Base-by-base conservation (phyloP, 176 grass and related monocot species). In the Avena insularis region DNA sequence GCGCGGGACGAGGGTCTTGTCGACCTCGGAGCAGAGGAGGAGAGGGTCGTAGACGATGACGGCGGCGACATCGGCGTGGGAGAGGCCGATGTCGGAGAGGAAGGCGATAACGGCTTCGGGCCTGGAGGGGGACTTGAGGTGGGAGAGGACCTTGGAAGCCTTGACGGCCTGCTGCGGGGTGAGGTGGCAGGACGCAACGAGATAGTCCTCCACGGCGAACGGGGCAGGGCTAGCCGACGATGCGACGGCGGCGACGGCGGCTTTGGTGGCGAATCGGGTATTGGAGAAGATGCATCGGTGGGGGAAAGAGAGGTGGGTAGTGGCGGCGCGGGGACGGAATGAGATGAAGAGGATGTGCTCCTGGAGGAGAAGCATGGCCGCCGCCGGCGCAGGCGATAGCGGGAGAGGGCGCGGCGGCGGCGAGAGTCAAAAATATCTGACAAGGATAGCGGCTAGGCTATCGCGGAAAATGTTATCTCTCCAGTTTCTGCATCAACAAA, bases 51-150 rank as follows among this genome's bases (percentile, higher is more conserved):
- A 81, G 15, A 81, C 57, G 63, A 93, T 54, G n/a, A 85, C 47
- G 21, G 65, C 84, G 12, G 77, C 79, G 85, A 93, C 70, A 82
- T 92, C 83, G 46, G 71, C 50, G 16, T 77, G 12, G 46, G 82
- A 76, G 61, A 96, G 89, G 4, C 91, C 94, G 68, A 91, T 87
- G 56, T 64, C 48, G 14, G 65, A 45, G 56, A 93, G 59, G 86
- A 95, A 95, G 84, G 75, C 78, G 56, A 91, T 55, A 63, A 90
- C 89, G 33, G 89, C 80, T 25, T 96, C 92, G 69, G 90, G 82
- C 25, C 83, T 91, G 13, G 86, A 60, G 45, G 88, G 87, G 19
- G 83, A 93, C 31, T 86, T 83, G 85, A 96, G 91, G 83, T 82
- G 84, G 21, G 86, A 83, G 47, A 97, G 51, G 20, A 59, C 8